Evolutionary conservation across 805 yeast genomes (phyloP), one percentile per base, ranked within the genome.

Genomic region (Candida qinlingensis): DNA sequence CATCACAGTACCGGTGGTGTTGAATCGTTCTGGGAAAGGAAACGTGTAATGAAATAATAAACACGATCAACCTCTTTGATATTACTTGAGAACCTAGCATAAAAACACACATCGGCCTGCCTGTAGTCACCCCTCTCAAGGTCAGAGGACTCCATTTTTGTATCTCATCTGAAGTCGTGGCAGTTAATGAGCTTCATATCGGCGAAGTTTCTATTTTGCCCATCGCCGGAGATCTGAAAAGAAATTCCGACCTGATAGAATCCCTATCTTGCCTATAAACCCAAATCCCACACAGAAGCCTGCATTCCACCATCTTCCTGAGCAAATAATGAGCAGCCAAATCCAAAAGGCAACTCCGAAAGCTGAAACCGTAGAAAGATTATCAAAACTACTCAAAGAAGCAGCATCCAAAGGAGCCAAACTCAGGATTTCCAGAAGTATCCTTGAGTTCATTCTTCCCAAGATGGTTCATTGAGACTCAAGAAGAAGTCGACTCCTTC

Each of bases 1-100:
- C 51, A 78, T 71, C 7, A 75, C 58, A 26, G 68, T 69, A 9
- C 72, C 71, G 1, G 78, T 70, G 11, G 81, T 76, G 47, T 72
- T 50, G 57, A 76, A 74, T n/a, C 59, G 54, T 4, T 54, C 52
- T 1, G 78, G 7, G 80, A 65, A 31, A 74, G 55, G 49, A 74
- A 74, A 37, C 77, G 69, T 25, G 75, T 34, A 65, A 55, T 7
- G 70, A 55, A 19, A 67, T 66, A 26, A 71, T 61, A 5, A 57
- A 45, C 5, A 70, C 69, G 40, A 69, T 25, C 47, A 51, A 45
- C 64, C 11, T 39, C 41, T 47, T 47, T 12, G 48, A 34, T n/a
- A 11, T 30, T 8, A 6, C 12, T 13, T 1, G 65, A 50, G 31
- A 54, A 66, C 31, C 64, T 52, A 12, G 61, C 28, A 38, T 45